Evolutionary conservation across 2,329 filamentous ascomycete genomes (phyloP).

Genomic region (Exutisphaerella laricina): DNA sequence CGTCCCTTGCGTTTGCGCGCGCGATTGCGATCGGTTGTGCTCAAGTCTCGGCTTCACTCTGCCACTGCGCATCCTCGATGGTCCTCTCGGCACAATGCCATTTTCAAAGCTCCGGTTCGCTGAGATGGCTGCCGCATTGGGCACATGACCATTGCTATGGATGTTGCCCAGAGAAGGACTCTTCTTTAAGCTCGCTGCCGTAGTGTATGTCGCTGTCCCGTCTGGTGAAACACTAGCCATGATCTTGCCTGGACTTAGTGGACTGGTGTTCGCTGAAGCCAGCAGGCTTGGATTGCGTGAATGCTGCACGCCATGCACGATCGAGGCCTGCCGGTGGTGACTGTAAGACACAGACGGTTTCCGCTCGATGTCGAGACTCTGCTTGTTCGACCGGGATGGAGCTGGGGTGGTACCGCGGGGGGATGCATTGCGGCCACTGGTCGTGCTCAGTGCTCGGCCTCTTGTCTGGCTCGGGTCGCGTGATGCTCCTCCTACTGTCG

Average conservation of each 20-base stretch:
- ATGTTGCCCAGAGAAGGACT: slow-evolving; percentile 31
- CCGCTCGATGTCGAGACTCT: slow-evolving; percentile 40
- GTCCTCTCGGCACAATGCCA: slow-evolving; percentile 27
- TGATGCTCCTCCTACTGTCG: slow-evolving; percentile 10
- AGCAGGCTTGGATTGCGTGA: slow-evolving; percentile 80
- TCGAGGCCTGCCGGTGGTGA: slow-evolving; percentile 93
- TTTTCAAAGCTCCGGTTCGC: slow-evolving; percentile 29
- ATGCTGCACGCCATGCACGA: slow-evolving; percentile 94
- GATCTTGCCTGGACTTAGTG: slow-evolving; percentile 82
- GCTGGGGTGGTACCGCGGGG: slow-evolving; percentile 42
- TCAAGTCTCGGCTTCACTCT: slow-evolving; percentile 66
- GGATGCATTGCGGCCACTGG: slow-evolving; percentile 38
- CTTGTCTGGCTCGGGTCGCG: slow-evolving; percentile 42
- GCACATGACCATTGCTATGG: slow-evolving; percentile 18
- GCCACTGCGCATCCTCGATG: slow-evolving; percentile 46
- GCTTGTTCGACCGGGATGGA: slow-evolving; percentile 33
- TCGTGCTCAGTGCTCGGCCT: slow-evolving; percentile 42
- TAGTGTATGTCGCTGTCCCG: slow-evolving; percentile 14
- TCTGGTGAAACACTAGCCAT: slow-evolving; percentile 39
- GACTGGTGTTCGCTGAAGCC: slow-evolving; percentile 69
- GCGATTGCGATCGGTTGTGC: slow-evolving; percentile 65
- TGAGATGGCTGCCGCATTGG: slow-evolving; percentile 17
- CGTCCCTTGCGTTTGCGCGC: slow-evolving; percentile 40
- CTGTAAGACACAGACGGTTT: slow-evolving; percentile 60
- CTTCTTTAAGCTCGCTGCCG: slow-evolving; percentile 25